A percentile compares a stretch with the other conserved stretches of the same genome.
Conservation (phyloP, 306 rosid genomes). For the Biancaea sappan region DNA sequence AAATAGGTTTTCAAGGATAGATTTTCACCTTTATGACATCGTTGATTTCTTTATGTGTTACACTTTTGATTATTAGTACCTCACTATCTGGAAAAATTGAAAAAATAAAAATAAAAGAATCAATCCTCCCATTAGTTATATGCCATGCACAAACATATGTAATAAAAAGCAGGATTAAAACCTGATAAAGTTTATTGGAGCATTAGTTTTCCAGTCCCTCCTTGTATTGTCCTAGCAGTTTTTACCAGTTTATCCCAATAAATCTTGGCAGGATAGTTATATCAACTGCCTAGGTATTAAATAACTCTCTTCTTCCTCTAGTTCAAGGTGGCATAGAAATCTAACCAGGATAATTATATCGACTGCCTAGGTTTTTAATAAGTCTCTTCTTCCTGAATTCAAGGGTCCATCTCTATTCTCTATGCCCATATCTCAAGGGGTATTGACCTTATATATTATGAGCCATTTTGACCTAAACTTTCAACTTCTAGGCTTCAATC, state of each 20-base stretch:
- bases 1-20: slow-evolving; percentile 26
- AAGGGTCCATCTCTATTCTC: slow-evolving; percentile 3
- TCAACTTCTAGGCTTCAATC: slow-evolving; percentile 25
- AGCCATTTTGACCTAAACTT: background rate
- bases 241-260: slow-evolving; percentile 12
- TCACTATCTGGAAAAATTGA: slow-evolving; percentile 73
- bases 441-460: background rate
- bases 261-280: slow-evolving; percentile 7
- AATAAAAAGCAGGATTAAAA: slow-evolving; percentile 24
- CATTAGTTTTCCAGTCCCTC: slow-evolving; percentile 11
- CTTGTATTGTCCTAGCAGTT: background rate
- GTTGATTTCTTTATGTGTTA: slow-evolving; percentile 83
- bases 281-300: background rate
- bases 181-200: background rate
- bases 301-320: background rate
- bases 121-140: slow-evolving; percentile 7
- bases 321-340: too few relatives aligned
- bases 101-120: too few relatives aligned
- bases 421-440: background rate
- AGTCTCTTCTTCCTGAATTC: background rate
- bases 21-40: slow-evolving; percentile 79
- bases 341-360: background rate
- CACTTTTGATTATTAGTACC: slow-evolving; percentile 91
- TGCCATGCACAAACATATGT: slow-evolving; percentile 13
- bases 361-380: background rate